Evolutionary conservation across 495 filamentous ascomycete genomes (phyloP), one percentile per base, ranked within the genome.

Genomic region (Talaromyces wortmannii): DNA sequence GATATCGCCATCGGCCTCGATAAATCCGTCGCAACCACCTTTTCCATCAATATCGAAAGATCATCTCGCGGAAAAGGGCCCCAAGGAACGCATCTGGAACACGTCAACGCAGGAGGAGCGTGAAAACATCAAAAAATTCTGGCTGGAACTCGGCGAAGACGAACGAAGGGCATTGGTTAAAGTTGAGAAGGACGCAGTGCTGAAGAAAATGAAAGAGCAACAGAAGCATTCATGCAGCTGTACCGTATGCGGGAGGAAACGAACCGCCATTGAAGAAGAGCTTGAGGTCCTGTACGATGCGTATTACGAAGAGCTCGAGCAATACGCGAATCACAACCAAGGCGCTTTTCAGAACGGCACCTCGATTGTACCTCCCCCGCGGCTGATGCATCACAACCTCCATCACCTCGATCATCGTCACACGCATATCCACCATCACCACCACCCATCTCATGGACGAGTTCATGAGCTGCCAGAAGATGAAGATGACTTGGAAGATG

Each of bases 181-280:
- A 68, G 91, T 99, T 10, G 94, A 99, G 72, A 99, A 99, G 67
- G 91, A 97, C 72, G 94, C 95, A 6, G 94, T 99, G 1, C 71
- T 99, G 51, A 89, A 89, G 60, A 99, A 99, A 74, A 99, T 99
- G 94, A 98, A 99, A 74, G 95, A 99, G 68, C 94, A 99, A 71
- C 94, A 99, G 68, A 97, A 97, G 70, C 94, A 97, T 65, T 97
- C 94, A 4, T 99, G 94, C 73, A 96, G 91, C 64, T 99, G 94
- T 63, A 95, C 89, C 6, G 92, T 97, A 42, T 99, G 94, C 74
- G 94, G 94, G 50, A 83, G 94, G 59, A 99, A 97, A 71, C 83
- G 94, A 46, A 96, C 89, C 7, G 94, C 94, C 7, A 99, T 99
- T 62, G 94, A 99, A 69, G 94, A 99, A 69, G 95, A 99, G 68